Percentiles rank a stretch among this genome's conserved stretches.
phyloP scores from a whole-genome alignment of 1,139 yeast species.

The Candida neerlandica region DNA sequence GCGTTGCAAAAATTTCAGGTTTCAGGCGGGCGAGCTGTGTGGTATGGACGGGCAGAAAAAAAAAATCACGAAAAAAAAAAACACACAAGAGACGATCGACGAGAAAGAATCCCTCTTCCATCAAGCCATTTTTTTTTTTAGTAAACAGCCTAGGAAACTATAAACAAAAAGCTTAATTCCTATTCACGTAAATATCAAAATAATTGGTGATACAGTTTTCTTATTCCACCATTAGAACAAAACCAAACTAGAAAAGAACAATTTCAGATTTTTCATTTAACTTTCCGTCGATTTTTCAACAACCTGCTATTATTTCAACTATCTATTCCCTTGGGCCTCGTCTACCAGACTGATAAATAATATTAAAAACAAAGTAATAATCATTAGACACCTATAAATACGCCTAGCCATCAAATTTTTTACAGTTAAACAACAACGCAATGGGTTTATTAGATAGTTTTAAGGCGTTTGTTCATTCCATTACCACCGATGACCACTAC shows the following conservation, averaged over 20 bases:
- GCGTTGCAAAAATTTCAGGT: background rate
- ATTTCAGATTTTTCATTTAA: background rate
- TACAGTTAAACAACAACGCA: background rate
- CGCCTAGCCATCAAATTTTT: background rate
- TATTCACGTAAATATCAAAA: background rate
- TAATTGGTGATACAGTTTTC: background rate
- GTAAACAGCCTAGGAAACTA: background rate
- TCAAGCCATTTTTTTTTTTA: background rate
- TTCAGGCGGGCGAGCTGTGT: background rate
- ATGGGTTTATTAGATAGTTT: slow-evolving; percentile 50
- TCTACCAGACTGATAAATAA: background rate
- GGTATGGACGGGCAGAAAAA: background rate
- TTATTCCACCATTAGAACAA: background rate
- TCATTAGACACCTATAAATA: too few relatives aligned
- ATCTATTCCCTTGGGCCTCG: background rate
- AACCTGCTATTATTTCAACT: background rate
- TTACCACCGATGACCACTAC: slow-evolving; percentile 66
- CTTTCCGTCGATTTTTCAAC: background rate
- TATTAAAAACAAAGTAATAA: too few relatives aligned
- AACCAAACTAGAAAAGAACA: background rate
- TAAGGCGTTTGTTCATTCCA: slow-evolving; percentile 58
- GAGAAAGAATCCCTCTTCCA: slow-evolving; percentile 1
- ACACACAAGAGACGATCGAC: background rate
- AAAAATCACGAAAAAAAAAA: slow-evolving; percentile 1
- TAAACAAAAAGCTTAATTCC: background rate